Base-by-base conservation (phyloP, 768 basidiomycete genomes). In the Suillus lakei region DNA sequence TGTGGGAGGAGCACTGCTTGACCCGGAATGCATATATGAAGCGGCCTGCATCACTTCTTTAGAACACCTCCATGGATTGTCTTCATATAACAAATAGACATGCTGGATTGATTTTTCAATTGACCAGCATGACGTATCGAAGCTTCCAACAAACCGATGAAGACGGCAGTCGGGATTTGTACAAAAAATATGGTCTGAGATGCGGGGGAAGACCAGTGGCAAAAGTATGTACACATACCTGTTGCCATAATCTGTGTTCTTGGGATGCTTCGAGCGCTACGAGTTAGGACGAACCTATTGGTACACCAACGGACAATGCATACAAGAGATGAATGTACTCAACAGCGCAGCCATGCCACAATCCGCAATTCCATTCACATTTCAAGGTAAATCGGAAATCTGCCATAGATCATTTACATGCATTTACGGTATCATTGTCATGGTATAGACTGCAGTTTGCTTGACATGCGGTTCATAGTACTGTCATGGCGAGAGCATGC, bases 401-500 rank as follows among this genome's bases (percentile, higher is more conserved):
- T 21, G 28, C 9, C 28, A 10, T 32, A 32, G 5, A 21, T 32
- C 21, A 30, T 53, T 34, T n/a, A 13, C 30, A 10, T 28, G 21
- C 10, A 54, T 32, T 3, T 54, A 32, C 10, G 32, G 32, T 54
- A 54, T 54, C 53, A 34, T 34, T 32, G 53, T 12, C 10, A 32
- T 10, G 21, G 23, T 39, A 36, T 26, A 12, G 16, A 56, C n/a
- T 38, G 26, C 18, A 28, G 36, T 58, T 23, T 58, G 36, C 15
- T 26, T 18, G 23, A 16, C 15, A n/a, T n/a, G 32, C 12, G 44
- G 65, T 54, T 61, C 48, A 62, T 60, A 43, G 43, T 28, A 18
- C 28, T 28, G 28, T 67, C 54, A 58, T 62, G 58, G 72, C n/a
- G 78, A 74, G 60, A 81, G 64, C 16, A 74, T 66, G 56, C 76